A percentile compares a stretch with the other conserved stretches of the same genome.
Evolutionary conservation across 352 stramenopile genomes (phyloP).

Genomic region (Phytophthora pini): DNA sequence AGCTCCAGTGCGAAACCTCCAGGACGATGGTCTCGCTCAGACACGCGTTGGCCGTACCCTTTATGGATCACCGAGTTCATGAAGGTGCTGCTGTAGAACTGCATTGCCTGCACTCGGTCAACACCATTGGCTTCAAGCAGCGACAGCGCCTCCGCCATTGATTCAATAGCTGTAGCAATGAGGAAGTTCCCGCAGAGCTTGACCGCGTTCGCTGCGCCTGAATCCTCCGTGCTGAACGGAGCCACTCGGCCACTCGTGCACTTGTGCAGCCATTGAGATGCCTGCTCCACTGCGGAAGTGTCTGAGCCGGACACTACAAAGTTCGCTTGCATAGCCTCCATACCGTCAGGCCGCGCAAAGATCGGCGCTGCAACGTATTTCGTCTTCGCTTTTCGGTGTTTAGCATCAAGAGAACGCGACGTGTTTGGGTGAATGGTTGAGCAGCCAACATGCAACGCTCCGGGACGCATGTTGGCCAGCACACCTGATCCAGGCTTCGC

Average conservation of each 20-base stretch:
- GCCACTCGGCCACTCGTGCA: slow-evolving; percentile 53
- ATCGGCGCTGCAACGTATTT: slow-evolving; percentile 70
- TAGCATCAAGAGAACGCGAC: slow-evolving; percentile 45
- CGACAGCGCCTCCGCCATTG: slow-evolving; percentile 71
- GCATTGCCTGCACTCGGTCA: slow-evolving; percentile 73
- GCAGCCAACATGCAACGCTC: slow-evolving; percentile 67
- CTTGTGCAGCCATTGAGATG: slow-evolving; percentile 44
- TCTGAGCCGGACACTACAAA: slow-evolving; percentile 66
- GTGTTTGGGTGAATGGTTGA: slow-evolving; percentile 77
- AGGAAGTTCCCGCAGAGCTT: slow-evolving; percentile 88
- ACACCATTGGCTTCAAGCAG: slow-evolving; percentile 76
- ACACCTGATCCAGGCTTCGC: slow-evolving; percentile 32
- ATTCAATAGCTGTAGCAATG: slow-evolving; percentile 81
- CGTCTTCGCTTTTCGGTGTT: slow-evolving; percentile 37
- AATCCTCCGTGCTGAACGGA: slow-evolving; percentile 58
- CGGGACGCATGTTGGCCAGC: slow-evolving; percentile 40
- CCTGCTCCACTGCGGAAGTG: slow-evolving; percentile 36
- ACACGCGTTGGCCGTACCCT: slow-evolving; percentile 81
- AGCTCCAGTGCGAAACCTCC: slow-evolving; percentile 80
- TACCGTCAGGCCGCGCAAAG: slow-evolving; percentile 75
- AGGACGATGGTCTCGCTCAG: slow-evolving; percentile 70
- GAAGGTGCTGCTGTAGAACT: slow-evolving; percentile 83
- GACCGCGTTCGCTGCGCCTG: slow-evolving; percentile 73
- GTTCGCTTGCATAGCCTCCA: slow-evolving; percentile 72
- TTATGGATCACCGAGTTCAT: slow-evolving; percentile 86